A percentile compares a stretch with the other conserved stretches of the same genome.
Conservation (phyloP, 2,329 filamentous ascomycete genomes). For the Penicillium sp. region DNA sequence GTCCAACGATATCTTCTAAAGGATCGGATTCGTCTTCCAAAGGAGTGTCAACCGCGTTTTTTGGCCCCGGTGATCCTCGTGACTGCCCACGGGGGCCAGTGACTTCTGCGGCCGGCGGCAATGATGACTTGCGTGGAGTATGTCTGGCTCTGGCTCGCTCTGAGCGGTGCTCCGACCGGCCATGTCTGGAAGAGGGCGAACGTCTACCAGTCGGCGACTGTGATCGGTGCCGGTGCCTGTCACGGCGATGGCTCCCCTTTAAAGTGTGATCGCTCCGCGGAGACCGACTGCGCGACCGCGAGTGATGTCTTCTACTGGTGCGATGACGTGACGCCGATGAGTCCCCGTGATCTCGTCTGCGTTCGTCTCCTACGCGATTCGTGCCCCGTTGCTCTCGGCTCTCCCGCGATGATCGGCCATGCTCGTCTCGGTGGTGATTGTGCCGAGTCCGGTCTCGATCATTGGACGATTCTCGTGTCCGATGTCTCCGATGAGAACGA, state of each 20-base stretch:
- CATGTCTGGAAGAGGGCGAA: constrained; percentile 9
- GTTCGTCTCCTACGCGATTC: no score
- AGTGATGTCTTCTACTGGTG: constrained; percentile 12
- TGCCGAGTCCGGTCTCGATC: constrained; percentile 22
- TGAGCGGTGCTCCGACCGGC: background rate
- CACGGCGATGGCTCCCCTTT: constrained; percentile 11
- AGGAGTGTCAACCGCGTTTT: background rate
- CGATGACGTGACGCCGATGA: no score
- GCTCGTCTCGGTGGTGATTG: constrained; percentile 19
- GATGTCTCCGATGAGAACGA: constrained; percentile 17
- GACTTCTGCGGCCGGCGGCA: background rate
- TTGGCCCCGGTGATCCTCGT: background rate
- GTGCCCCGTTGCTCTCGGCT: constrained; percentile 8
- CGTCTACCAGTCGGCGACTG: constrained; percentile 9
- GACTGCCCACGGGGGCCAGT: background rate
- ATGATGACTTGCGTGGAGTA: background rate
- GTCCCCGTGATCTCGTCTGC: constrained; percentile 9
- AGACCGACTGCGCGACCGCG: constrained; percentile 18
- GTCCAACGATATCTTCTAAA: constrained; percentile 70
- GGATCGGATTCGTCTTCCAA: constrained; percentile 56
- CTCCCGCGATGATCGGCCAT: constrained; percentile 14
- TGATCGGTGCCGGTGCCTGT: constrained; percentile 26
- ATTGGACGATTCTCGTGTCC: constrained; percentile 22
- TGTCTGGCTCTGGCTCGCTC: background rate
- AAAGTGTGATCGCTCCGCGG: constrained; percentile 15